These are phyloP conservation scores for Debaryomycetaceae sp. DNA, from an alignment of 1,139 yeast species.

Conservation along the genomic window DNA sequence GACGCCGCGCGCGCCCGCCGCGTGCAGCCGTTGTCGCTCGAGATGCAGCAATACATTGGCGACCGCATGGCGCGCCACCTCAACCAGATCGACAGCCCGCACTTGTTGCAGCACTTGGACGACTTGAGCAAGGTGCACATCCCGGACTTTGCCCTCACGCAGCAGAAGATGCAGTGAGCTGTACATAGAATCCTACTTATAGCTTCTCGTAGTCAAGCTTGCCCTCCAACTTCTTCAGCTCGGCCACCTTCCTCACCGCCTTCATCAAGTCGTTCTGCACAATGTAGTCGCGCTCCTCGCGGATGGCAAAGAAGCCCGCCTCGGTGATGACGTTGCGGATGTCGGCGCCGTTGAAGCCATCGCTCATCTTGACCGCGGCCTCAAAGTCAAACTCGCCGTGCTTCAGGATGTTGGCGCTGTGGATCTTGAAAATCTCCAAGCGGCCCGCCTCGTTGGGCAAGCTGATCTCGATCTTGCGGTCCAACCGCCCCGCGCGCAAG, in stretches of 20 bases:
- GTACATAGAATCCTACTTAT: conserved; percentile 20
- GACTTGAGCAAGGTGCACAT: conserved; percentile 26
- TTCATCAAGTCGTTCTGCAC: conserved; percentile 93
- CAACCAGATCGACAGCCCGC: conserved; percentile 37
- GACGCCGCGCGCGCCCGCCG: conserved; percentile 20
- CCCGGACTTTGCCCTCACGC: conserved; percentile 31
- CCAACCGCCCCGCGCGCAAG: conserved; percentile 96
- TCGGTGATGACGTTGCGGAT: conserved; percentile 97
- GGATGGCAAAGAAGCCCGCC: conserved; percentile 96
- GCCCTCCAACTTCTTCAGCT: conserved; percentile 95
- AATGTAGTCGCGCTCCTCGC: conserved; percentile 95
- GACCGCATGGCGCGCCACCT: conserved; percentile 56
- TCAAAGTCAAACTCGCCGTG: conserved; percentile 97
- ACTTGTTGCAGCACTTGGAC: conserved; percentile 37
- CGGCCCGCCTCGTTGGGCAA: conserved; percentile 97
- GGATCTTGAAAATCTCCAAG: conserved; percentile 91
- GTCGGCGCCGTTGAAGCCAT: conserved; percentile 99
- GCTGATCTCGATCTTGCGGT: conserved; percentile 93
- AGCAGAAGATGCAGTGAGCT: conserved; percentile 14
- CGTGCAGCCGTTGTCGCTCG: conserved; percentile 47
- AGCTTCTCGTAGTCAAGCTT: conserved; percentile 90
- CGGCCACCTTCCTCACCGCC: conserved; percentile 97
- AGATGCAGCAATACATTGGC: conserved; percentile 69
- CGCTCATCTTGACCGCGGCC: conserved; percentile 96
- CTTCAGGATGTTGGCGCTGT: conserved; percentile 79